Conservation (phyloP, 2,329 filamentous ascomycete genomes). For the Xylariaceae sp. region DNA sequence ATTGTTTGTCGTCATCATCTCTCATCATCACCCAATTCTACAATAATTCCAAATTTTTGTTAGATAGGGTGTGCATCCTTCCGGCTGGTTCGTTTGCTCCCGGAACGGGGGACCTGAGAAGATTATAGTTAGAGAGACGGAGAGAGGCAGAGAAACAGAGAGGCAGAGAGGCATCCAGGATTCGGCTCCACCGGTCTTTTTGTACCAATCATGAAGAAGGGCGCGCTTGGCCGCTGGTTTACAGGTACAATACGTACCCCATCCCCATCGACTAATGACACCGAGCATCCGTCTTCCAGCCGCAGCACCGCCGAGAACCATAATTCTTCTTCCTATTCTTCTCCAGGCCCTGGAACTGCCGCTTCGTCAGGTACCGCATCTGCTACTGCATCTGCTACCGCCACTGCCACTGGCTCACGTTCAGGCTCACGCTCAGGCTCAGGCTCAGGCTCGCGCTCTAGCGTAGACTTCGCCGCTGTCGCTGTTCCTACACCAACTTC, state of each 20-base stretch:
- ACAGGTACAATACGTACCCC: constrained; percentile 31
- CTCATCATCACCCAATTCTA: too few species aligned
- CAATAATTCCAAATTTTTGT: not conserved
- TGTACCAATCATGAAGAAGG: constrained; percentile 33
- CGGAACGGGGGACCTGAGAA: not conserved
- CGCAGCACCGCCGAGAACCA: constrained; percentile 32
- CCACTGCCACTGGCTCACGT: not conserved
- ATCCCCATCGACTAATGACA: constrained; percentile 31
- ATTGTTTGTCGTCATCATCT: too few species aligned
- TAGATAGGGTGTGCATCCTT: not conserved
- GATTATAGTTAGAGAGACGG: not conserved
- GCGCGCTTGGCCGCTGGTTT: constrained; percentile 33
- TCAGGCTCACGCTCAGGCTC: too few species aligned
- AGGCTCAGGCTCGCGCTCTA: not conserved
- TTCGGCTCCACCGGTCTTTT: constrained; percentile 21
- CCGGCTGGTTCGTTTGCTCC: not conserved
- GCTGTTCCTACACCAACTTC: constrained; percentile 41
- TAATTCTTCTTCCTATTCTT: constrained; percentile 26
- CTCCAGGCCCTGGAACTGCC: not conserved
- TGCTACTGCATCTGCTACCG: not conserved
- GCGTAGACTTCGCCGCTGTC: constrained; percentile 23
- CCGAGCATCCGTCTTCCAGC: constrained; percentile 32
- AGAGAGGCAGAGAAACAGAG: constrained; percentile 11
- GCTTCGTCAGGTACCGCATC: not conserved
- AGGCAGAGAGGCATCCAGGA: constrained; percentile 29